A percentile compares a stretch with the other conserved stretches of the same genome.
phyloP scores from a whole-genome alignment of 306 rosid genomes.

The Alnus rubra region DNA sequence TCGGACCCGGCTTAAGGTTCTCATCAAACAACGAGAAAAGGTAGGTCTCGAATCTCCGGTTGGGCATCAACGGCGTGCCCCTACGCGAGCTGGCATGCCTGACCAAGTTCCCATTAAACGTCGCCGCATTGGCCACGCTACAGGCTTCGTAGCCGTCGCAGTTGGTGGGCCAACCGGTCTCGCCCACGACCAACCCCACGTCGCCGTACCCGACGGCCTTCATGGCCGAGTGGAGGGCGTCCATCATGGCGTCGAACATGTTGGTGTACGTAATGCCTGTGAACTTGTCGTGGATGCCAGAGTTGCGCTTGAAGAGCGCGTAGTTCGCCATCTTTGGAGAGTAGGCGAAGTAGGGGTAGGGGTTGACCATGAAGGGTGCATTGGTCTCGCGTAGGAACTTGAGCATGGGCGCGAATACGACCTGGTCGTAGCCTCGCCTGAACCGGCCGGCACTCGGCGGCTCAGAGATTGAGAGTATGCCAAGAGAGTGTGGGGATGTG shows the following conservation, averaged over 20 bases:
- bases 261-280: constrained; percentile 62
- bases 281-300: constrained; percentile 48
- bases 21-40: constrained; percentile 75
- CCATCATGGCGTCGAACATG: constrained; percentile 71
- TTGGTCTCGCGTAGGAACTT: constrained; percentile 50
- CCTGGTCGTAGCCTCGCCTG: constrained; percentile 55
- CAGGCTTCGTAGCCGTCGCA: constrained; percentile 83
- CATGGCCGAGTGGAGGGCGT: constrained; percentile 68
- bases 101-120: constrained; percentile 49
- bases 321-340: constrained; percentile 54
- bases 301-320: constrained; percentile 60
- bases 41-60: constrained; percentile 63
- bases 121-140: constrained; percentile 50
- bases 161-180: constrained; percentile 87
- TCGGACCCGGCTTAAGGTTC: constrained; percentile 87
- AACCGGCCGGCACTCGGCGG: constrained; percentile 76
- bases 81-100: constrained; percentile 51
- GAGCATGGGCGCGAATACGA: constrained; percentile 58
- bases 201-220: constrained; percentile 60
- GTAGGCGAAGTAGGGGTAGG: constrained; percentile 83
- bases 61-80: constrained; percentile 95
- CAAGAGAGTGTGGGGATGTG: constrained; percentile 72
- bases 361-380: constrained; percentile 83
- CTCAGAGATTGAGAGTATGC: constrained; percentile 49
- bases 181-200: constrained; percentile 59